Conservation (phyloP, 768 basidiomycete genomes). For the Cyclocybe cylindracea region DNA sequence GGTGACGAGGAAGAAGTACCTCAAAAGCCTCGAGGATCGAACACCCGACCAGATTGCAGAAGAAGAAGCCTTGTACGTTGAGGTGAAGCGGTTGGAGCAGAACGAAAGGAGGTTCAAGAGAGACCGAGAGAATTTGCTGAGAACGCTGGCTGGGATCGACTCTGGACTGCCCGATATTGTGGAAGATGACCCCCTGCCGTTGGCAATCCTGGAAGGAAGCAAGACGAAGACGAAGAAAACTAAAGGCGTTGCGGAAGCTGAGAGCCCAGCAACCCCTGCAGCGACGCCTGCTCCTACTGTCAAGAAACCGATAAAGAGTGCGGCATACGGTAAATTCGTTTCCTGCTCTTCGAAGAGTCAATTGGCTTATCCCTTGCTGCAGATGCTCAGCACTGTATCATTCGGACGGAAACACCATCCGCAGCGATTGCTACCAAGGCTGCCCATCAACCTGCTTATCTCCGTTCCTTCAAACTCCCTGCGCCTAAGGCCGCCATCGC, state of each 20-base stretch:
- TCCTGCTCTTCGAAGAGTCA: background rate
- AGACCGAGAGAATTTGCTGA: slow-evolving; percentile 85
- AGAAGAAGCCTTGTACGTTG: slow-evolving; percentile 92
- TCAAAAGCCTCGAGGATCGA: slow-evolving; percentile 85
- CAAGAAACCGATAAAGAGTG: slow-evolving; percentile 53
- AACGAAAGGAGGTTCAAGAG: slow-evolving; percentile 85
- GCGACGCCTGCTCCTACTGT: slow-evolving; percentile 31
- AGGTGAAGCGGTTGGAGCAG: slow-evolving; percentile 94
- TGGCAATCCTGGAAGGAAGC: slow-evolving; percentile 32
- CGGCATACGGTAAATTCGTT: slow-evolving; percentile 52
- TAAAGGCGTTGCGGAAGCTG: slow-evolving; percentile 40
- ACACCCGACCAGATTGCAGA: slow-evolving; percentile 88
- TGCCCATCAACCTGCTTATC: slow-evolving; percentile 75
- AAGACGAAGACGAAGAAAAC: slow-evolving; percentile 60
- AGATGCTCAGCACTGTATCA: slow-evolving; percentile 77
- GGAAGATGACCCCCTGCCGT: slow-evolving; percentile 62
- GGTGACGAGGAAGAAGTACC: slow-evolving; percentile 83
- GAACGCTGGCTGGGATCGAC: slow-evolving; percentile 83
- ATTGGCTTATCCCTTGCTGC: background rate
- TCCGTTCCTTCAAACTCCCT: slow-evolving; percentile 88
- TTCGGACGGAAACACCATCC: slow-evolving; percentile 59
- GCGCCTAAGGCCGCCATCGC: slow-evolving; percentile 72
- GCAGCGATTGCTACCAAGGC: slow-evolving; percentile 67
- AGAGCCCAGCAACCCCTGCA: slow-evolving; percentile 53
- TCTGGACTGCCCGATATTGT: slow-evolving; percentile 78